phyloP scores from a whole-genome alignment of 805 yeast species.

The Metschnikowia shivogae region DNA sequence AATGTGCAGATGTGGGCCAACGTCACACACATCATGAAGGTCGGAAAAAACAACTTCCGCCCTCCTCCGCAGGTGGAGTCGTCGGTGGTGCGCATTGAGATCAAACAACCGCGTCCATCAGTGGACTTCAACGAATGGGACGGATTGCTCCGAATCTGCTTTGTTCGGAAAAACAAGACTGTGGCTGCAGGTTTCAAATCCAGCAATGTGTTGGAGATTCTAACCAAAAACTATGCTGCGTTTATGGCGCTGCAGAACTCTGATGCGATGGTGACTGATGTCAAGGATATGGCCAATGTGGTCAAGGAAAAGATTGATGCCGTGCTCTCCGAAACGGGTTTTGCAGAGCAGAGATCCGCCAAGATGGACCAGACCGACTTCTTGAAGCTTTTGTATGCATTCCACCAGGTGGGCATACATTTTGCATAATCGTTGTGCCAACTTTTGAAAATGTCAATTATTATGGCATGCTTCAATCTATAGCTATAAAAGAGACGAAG shows the following conservation, averaged over 20 bases:
- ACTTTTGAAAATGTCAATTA: background rate
- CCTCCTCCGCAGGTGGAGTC: constrained; percentile 99
- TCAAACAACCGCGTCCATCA: constrained; percentile 90
- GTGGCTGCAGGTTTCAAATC: constrained; percentile 90
- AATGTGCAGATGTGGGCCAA: constrained; percentile 99
- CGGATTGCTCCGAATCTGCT: constrained; percentile 85
- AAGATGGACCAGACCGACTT: constrained; percentile 96
- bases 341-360: constrained; percentile 83
- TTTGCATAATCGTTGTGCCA: constrained; percentile 55
- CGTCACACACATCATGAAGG: constrained; percentile 97
- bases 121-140: constrained; percentile 97
- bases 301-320: constrained; percentile 68
- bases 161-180: constrained; percentile 91
- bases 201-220: constrained; percentile 67
- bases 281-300: constrained; percentile 36
- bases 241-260: constrained; percentile 54
- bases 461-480: background rate
- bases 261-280: constrained; percentile 38
- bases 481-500: too few species aligned
- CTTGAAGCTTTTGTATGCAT: constrained; percentile 77
- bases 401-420: constrained; percentile 96
- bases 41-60: constrained; percentile 91
- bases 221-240: constrained; percentile 85
- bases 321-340: constrained; percentile 76
- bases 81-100: constrained; percentile 89